A percentile compares a stretch with the other conserved stretches of the same genome.
These are phyloP conservation scores for Herpomyces periplanetae DNA, from an alignment of 2,329 filamentous ascomycete genomes.

Conservation along the genomic window DNA sequence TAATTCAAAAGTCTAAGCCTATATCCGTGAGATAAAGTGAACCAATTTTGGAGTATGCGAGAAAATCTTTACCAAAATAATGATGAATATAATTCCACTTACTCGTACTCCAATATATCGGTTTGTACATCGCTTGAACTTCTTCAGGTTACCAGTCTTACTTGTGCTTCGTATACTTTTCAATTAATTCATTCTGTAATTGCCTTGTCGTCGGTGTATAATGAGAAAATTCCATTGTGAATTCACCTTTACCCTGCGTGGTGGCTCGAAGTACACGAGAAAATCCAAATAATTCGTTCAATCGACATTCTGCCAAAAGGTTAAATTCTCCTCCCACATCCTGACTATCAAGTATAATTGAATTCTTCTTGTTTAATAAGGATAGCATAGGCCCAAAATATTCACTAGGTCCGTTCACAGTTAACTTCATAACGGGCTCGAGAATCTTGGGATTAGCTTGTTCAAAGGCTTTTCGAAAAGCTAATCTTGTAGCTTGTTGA, in stretches of 20 bases:
- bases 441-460: constrained; percentile 45
- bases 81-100: too few species aligned
- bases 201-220: constrained; percentile 58
- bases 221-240: constrained; percentile 93
- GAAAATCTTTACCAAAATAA: too few species aligned
- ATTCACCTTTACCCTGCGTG: constrained; percentile 93
- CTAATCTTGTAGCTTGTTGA: constrained; percentile 70
- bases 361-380: constrained; percentile 79
- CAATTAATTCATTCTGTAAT: constrained; percentile 36
- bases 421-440: constrained; percentile 92
- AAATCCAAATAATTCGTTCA: constrained; percentile 96
- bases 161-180: constrained; percentile 24
- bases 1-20: too few species aligned
- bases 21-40: too few species aligned
- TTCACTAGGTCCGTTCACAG: constrained; percentile 73
- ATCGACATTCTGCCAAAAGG: constrained; percentile 51
- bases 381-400: constrained; percentile 91
- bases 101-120: too few species aligned
- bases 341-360: constrained; percentile 77
- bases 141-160: too few species aligned
- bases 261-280: constrained; percentile 58
- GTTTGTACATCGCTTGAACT: too few species aligned
- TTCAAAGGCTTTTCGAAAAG: constrained; percentile 71
- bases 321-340: constrained; percentile 80
- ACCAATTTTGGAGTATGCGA: too few species aligned